Evolutionary conservation across 202 grass and related monocot species (phyloP).

Genomic region (Eragrostis tef): DNA sequence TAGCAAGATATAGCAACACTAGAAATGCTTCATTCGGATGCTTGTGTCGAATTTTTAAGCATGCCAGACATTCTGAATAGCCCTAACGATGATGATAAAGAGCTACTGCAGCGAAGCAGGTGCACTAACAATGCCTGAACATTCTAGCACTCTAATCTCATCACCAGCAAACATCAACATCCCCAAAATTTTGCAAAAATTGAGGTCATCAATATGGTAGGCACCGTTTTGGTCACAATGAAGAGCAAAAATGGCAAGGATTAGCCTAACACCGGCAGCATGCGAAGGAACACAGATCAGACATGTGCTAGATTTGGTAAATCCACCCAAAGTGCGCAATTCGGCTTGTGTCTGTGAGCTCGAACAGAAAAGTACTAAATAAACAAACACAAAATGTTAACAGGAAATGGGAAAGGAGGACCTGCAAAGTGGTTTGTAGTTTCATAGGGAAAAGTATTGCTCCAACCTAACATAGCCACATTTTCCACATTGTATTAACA

Average conservation of each 20-base stretch:
- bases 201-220: neutral
- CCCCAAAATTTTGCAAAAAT: neutral
- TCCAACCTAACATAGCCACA: neutral
- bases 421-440: neutral
- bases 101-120: neutral
- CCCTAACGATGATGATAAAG: neutral
- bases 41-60: too few species aligned
- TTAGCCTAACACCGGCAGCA: neutral
- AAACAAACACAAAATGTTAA: neutral
- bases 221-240: neutral
- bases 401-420: neutral
- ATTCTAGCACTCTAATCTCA: neutral
- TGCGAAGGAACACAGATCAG: conserved; percentile 10
- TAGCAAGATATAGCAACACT: neutral
- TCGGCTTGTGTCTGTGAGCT: neutral
- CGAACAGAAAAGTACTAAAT: neutral
- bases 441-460: neutral
- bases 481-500: neutral
- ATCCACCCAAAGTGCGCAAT: neutral
- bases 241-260: neutral
- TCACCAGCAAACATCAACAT: neutral
- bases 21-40: neutral
- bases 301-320: neutral
- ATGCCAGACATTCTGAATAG: neutral
- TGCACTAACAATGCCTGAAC: neutral